A percentile compares a stretch with the other conserved stretches of the same genome.
Conservation (phyloP, 2,329 filamentous ascomycete genomes). For the Fusarium sambucinum region DNA sequence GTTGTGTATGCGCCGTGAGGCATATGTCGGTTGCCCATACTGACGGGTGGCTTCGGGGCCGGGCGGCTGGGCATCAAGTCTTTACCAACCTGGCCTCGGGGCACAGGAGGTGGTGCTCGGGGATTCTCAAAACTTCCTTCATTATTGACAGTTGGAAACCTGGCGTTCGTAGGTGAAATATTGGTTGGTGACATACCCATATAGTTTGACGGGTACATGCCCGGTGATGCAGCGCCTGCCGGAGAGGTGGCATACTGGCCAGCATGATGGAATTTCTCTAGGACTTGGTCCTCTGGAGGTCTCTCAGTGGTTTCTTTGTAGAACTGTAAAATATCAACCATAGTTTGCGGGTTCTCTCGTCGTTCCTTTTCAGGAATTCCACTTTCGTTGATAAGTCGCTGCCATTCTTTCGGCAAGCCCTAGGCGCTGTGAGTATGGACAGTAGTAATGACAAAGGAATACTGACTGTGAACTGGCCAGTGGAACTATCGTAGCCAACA, state of each 20-base stretch:
- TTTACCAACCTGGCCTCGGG: constrained; percentile 65
- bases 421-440: constrained; percentile 53
- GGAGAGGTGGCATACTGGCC: constrained; percentile 63
- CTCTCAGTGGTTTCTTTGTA: constrained; percentile 93
- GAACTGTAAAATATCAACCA: constrained; percentile 95
- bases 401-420: constrained; percentile 98
- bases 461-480: constrained; percentile 93
- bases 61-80: constrained; percentile 81
- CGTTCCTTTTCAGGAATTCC: constrained; percentile 97
- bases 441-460: constrained; percentile 17
- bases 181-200: constrained; percentile 72
- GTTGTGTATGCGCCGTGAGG: constrained; percentile 63
- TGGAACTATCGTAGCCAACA: constrained; percentile 96
- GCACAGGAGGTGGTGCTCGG: constrained; percentile 89
- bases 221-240: constrained; percentile 63
- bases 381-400: constrained; percentile 92
- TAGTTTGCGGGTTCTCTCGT: constrained; percentile 93
- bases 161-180: constrained; percentile 84
- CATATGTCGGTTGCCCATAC: constrained; percentile 67
- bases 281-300: constrained; percentile 84
- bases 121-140: constrained; percentile 98
- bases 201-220: constrained; percentile 67
- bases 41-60: constrained; percentile 86
- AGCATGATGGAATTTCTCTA: constrained; percentile 96
- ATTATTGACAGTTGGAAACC: constrained; percentile 86